These are phyloP conservation scores for Aspergillus sp. DNA, from an alignment of 2,329 filamentous ascomycete species.

Conservation along the genomic window DNA sequence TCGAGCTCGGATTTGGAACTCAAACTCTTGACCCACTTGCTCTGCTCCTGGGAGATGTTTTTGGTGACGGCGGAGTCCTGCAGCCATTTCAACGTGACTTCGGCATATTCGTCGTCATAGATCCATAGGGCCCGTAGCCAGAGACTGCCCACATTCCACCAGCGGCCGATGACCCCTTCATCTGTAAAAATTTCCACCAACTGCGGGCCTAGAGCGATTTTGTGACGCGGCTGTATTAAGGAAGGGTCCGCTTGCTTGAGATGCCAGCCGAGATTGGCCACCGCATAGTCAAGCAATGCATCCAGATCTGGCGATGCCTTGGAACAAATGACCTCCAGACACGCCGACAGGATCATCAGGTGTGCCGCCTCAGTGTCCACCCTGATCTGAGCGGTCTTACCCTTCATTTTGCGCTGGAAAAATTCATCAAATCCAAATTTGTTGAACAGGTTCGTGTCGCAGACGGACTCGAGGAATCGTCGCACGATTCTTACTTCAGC, in stretches of 20 bases:
- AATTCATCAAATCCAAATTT: slow-evolving; percentile 28
- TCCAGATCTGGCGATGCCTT: neutral
- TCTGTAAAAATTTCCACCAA: slow-evolving; percentile 21
- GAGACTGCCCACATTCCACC: slow-evolving; percentile 15
- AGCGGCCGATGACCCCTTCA: slow-evolving; percentile 14
- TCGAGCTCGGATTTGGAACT: slow-evolving; percentile 22
- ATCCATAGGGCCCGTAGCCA: slow-evolving; percentile 15
- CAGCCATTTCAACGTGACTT: slow-evolving; percentile 20
- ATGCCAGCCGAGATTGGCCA: slow-evolving; percentile 8
- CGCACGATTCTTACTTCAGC: slow-evolving; percentile 22
- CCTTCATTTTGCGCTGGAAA: slow-evolving; percentile 21
- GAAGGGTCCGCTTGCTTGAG: slow-evolving; percentile 16
- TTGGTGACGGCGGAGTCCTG: slow-evolving; percentile 26
- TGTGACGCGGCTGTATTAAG: slow-evolving; percentile 17
- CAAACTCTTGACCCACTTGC: slow-evolving; percentile 22
- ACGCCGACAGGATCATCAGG: slow-evolving; percentile 9
- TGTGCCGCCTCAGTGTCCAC: slow-evolving; percentile 15
- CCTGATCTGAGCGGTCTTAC: slow-evolving; percentile 14
- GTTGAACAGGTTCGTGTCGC: slow-evolving; percentile 21
- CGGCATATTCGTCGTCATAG: slow-evolving; percentile 13
- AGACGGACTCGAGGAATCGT: slow-evolving; percentile 24
- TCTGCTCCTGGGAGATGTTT: slow-evolving; percentile 17
- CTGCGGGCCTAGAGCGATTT: slow-evolving; percentile 18
- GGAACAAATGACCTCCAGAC: slow-evolving; percentile 11
- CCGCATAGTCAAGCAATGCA: slow-evolving; percentile 7